Conservation (phyloP, 805 yeast genomes). For the Myxozyma neglecta region DNA sequence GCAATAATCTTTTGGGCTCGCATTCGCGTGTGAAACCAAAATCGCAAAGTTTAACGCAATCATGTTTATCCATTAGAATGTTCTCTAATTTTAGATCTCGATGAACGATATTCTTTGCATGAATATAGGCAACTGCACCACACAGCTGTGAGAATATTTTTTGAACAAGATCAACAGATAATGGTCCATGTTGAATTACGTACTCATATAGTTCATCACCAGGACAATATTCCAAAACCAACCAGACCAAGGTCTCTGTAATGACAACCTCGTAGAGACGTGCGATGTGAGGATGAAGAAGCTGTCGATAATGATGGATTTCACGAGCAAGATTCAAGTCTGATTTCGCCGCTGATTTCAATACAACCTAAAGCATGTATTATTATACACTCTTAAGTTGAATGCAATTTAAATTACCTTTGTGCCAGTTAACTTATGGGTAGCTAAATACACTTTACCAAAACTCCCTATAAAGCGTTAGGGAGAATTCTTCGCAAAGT, state of each 20-base stretch:
- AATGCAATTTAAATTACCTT: slow-evolving; percentile 42
- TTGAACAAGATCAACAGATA: slow-evolving; percentile 46
- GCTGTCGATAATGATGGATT: slow-evolving; percentile 81
- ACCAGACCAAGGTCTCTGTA: slow-evolving; percentile 77
- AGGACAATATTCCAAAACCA: slow-evolving; percentile 90
- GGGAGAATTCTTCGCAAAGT: not conserved
- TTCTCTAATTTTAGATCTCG: slow-evolving; percentile 74
- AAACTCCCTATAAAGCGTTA: slow-evolving; percentile 48
- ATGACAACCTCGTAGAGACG: slow-evolving; percentile 81
- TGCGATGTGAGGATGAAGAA: slow-evolving; percentile 80
- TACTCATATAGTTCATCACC: slow-evolving; percentile 47
- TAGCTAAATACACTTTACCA: slow-evolving; percentile 87
- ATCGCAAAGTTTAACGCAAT: slow-evolving; percentile 80
- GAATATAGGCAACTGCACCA: slow-evolving; percentile 71
- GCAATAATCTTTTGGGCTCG: slow-evolving; percentile 55
- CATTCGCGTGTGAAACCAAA: slow-evolving; percentile 91
- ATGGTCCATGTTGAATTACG: slow-evolving; percentile 38
- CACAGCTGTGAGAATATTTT: slow-evolving; percentile 52
- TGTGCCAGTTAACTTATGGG: slow-evolving; percentile 69
- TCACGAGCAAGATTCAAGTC: slow-evolving; percentile 90
- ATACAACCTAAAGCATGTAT: slow-evolving; percentile 54
- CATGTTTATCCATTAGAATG: slow-evolving; percentile 54
- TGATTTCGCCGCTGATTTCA: slow-evolving; percentile 70
- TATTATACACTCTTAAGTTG: not conserved
- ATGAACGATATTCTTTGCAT: slow-evolving; percentile 74